Percentiles rank a stretch among this genome's conserved stretches.
Evolutionary conservation across 1,139 yeast species (phyloP).

Genomic region (Geotrichum restrictum): DNA sequence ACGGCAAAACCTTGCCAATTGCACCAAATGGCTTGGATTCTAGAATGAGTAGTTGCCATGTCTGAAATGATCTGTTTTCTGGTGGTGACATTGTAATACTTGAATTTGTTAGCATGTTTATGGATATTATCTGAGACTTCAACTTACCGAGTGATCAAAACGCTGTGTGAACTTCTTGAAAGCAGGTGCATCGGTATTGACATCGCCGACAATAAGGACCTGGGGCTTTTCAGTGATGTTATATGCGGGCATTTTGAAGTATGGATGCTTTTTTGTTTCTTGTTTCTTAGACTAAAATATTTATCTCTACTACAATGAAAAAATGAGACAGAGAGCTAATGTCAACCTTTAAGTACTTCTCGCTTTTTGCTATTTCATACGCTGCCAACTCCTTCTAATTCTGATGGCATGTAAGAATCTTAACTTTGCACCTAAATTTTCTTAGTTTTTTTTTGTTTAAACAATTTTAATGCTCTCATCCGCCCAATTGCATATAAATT

Average conservation of each 20-base stretch:
- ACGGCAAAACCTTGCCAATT: conserved; percentile 28
- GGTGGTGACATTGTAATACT: conserved; percentile 22
- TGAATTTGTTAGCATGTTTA: background rate
- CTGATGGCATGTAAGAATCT: too few relatives aligned
- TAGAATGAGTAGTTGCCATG: conserved; percentile 21
- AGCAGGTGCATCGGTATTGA: conserved; percentile 14
- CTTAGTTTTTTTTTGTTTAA: too few relatives aligned
- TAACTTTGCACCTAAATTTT: too few relatives aligned
- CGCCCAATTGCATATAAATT: too few relatives aligned
- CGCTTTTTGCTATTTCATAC: too few relatives aligned
- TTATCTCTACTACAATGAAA: too few relatives aligned
- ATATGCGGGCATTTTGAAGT: conserved; percentile 14
- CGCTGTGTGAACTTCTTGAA: conserved; percentile 11
- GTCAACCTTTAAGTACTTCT: background rate
- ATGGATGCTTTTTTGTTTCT: too few relatives aligned
- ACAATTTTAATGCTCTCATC: too few relatives aligned
- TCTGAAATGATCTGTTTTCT: conserved; percentile 25
- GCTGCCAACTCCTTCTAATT: too few relatives aligned
- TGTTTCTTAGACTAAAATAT: too few relatives aligned
- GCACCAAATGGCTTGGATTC: conserved; percentile 27
- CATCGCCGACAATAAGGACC: conserved; percentile 23
- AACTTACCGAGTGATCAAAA: conserved; percentile 11
- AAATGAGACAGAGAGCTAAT: background rate
- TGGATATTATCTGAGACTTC: too few relatives aligned
- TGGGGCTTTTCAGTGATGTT: conserved; percentile 17